Evolutionary conservation across 129 eudicot species (phyloP).

Genomic region (Flaveria linearis): DNA sequence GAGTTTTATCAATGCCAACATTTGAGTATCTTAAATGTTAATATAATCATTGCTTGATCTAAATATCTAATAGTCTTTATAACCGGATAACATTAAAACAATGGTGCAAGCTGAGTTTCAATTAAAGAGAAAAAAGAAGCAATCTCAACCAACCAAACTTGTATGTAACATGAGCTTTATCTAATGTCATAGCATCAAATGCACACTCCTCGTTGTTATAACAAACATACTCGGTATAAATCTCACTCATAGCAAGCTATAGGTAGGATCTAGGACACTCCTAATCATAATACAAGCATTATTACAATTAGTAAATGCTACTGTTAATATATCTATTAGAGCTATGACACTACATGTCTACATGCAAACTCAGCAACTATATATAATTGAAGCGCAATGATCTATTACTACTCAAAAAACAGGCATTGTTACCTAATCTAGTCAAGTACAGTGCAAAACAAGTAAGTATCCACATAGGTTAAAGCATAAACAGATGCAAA

Average conservation of each 20-base stretch:
- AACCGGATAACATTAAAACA: background rate
- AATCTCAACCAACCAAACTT: background rate
- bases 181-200: background rate
- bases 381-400: background rate
- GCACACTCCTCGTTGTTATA: background rate
- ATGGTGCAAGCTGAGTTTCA: too few species aligned
- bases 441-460: background rate
- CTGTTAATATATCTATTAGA: slow-evolving; percentile 13
- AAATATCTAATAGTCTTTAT: too few species aligned
- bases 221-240: too few species aligned
- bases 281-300: background rate
- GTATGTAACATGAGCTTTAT: slow-evolving; percentile 11
- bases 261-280: too few species aligned
- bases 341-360: slow-evolving; percentile 17
- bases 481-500: slow-evolving; percentile 2
- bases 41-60: background rate
- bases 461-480: slow-evolving; percentile 23
- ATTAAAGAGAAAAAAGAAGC: background rate
- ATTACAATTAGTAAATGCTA: background rate
- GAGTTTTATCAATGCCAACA: background rate
- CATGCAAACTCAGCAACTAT: slow-evolving; percentile 18
- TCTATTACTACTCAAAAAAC: slow-evolving; percentile 18
- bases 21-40: background rate
- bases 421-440: slow-evolving; percentile 9
- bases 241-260: too few species aligned